These are phyloP conservation scores for Blastobotrys capitulatus DNA, from an alignment of 1,139 yeast genomes.

Conservation along the genomic window DNA sequence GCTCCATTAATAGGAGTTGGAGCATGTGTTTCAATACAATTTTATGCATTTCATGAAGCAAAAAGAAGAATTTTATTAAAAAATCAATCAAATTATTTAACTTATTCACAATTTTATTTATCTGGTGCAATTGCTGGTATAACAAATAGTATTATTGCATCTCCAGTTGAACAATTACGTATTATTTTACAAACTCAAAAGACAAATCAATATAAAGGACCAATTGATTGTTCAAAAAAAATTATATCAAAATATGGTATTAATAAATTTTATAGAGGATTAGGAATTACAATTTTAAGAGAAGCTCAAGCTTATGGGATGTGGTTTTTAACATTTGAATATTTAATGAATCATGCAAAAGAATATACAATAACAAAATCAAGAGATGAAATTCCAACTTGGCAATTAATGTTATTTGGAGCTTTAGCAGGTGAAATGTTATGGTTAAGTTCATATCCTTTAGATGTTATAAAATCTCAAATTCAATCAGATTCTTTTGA, in stretches of 20 bases:
- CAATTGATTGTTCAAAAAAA: slow-evolving; percentile 43
- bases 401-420: slow-evolving; percentile 56
- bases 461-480: slow-evolving; percentile 64
- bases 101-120: slow-evolving; percentile 56
- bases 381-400: slow-evolving; percentile 53
- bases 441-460: slow-evolving; percentile 67
- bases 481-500: slow-evolving; percentile 66
- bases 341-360: slow-evolving; percentile 39
- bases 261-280: slow-evolving; percentile 57
- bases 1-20: slow-evolving; percentile 55
- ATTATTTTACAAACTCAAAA: slow-evolving; percentile 61
- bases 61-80: slow-evolving; percentile 47
- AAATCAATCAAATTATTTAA: slow-evolving; percentile 35
- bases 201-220: slow-evolving; percentile 39
- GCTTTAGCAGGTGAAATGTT: slow-evolving; percentile 69
- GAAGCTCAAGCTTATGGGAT: slow-evolving; percentile 80
- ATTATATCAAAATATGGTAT: slow-evolving; percentile 47
- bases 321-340: slow-evolving; percentile 73
- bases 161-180: slow-evolving; percentile 74
- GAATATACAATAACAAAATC: slow-evolving; percentile 10
- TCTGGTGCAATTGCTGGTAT: slow-evolving; percentile 80
- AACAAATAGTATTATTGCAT: slow-evolving; percentile 63
- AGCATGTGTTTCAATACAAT: slow-evolving; percentile 67
- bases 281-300: slow-evolving; percentile 52
- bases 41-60: slow-evolving; percentile 74